Percentiles rank a stretch among this genome's conserved stretches.
These are phyloP conservation scores for Lagenidium sp. DNA, from an alignment of 352 stramenopile genomes.

Conservation along the genomic window DNA sequence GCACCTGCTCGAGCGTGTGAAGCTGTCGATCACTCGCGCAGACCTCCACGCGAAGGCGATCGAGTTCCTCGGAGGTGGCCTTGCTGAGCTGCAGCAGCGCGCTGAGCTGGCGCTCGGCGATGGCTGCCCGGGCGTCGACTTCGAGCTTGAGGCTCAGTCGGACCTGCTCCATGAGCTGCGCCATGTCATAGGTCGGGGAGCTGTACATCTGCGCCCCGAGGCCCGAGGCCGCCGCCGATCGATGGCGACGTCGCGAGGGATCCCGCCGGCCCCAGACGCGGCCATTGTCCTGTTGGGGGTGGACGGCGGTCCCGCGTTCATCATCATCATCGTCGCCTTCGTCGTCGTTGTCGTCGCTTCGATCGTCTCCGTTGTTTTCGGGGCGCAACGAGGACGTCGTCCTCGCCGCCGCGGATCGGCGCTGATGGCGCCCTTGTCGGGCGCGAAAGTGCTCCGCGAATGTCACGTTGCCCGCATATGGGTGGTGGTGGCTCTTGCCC, in stretches of 20 bases:
- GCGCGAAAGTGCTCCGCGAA: conserved; percentile 44
- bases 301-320: too few relatives aligned
- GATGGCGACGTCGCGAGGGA: neutral
- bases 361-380: conserved; percentile 5
- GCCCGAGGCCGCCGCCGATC: neutral
- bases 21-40: conserved; percentile 64
- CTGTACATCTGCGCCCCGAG: conserved; percentile 37
- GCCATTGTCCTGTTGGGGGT: conserved; percentile 4
- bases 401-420: too few relatives aligned
- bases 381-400: conserved; percentile 5
- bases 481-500: neutral
- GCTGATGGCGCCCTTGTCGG: conserved; percentile 34
- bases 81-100: conserved; percentile 68
- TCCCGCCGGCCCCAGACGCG: conserved; percentile 1
- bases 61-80: conserved; percentile 57
- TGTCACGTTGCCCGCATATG: neutral
- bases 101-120: conserved; percentile 72
- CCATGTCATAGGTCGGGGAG: conserved; percentile 68
- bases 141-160: conserved; percentile 76
- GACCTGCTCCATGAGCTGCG: conserved; percentile 82
- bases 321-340: neutral
- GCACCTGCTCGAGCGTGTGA: conserved; percentile 66
- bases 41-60: conserved; percentile 58
- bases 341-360: neutral
- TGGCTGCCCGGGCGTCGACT: conserved; percentile 64